Evolutionary conservation across 2,329 filamentous ascomycete genomes (phyloP).

Genomic region (Microsporum ferrugineum): DNA sequence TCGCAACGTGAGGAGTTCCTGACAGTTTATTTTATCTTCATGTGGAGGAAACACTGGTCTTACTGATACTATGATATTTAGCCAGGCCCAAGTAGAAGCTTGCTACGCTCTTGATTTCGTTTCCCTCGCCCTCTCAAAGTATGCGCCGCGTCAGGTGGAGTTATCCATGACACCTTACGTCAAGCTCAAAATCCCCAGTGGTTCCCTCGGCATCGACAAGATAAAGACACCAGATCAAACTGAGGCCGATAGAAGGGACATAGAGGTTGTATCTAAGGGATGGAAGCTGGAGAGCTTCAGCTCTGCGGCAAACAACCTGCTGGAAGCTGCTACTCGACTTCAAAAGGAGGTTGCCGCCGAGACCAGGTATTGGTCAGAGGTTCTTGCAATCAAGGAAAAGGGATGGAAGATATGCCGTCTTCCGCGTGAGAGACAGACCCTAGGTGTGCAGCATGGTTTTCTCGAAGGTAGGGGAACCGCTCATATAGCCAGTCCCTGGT

Average conservation of each 20-base stretch:
- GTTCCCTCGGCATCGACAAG: slow-evolving; percentile 59
- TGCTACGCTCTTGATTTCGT: slow-evolving; percentile 68
- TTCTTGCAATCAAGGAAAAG: slow-evolving; percentile 66
- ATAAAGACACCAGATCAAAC: slow-evolving; percentile 51
- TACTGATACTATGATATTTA: slow-evolving; percentile 13
- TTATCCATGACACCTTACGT: slow-evolving; percentile 59
- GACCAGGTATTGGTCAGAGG: slow-evolving; percentile 77
- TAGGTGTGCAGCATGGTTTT: slow-evolving; percentile 85
- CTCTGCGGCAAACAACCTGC: slow-evolving; percentile 59
- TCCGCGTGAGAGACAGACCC: slow-evolving; percentile 57
- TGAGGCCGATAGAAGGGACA: slow-evolving; percentile 44
- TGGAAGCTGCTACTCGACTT: slow-evolving; percentile 59
- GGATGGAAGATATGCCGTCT: slow-evolving; percentile 79
- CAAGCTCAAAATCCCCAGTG: slow-evolving; percentile 59
- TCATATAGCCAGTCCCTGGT: slow-evolving; percentile 4
- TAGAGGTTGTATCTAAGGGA: slow-evolving; percentile 47
- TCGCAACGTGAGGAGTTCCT: slow-evolving; percentile 29
- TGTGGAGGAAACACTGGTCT: neutral
- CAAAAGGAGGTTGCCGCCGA: slow-evolving; percentile 69
- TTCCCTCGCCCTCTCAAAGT: slow-evolving; percentile 72
- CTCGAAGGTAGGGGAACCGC: slow-evolving; percentile 49
- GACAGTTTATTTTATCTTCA: neutral
- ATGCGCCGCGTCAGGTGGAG: slow-evolving; percentile 58
- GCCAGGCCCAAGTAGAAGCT: slow-evolving; percentile 36
- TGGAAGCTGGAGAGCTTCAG: slow-evolving; percentile 71